phyloP scores from a whole-genome alignment of 768 basidiomycete species.

The Russula earlei region DNA sequence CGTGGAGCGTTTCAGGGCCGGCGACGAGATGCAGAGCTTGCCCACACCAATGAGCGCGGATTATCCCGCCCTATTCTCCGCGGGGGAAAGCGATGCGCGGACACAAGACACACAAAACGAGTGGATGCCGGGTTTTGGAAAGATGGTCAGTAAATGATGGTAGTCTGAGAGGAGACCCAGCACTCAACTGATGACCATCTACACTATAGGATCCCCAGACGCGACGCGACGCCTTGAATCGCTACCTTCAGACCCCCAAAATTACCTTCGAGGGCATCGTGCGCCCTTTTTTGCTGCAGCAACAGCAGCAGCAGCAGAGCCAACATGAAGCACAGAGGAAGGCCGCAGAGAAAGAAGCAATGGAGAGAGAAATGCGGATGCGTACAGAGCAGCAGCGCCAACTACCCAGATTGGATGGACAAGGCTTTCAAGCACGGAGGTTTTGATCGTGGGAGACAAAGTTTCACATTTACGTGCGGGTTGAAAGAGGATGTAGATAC shows the following conservation, averaged over 20 bases:
- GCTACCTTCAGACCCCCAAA: conserved; percentile 4
- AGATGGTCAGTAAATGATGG: conserved; percentile 4
- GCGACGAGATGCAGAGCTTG: conserved; percentile 1
- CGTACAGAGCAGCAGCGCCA: conserved; percentile 6
- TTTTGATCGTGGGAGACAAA: neutral
- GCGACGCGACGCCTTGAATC: conserved; percentile 8
- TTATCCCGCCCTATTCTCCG: neutral
- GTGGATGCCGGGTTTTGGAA: conserved; percentile 10
- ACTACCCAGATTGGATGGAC: conserved; percentile 1
- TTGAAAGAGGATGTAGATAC: too few species aligned
- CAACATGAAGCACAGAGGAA: conserved; percentile 3
- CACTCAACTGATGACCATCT: neutral
- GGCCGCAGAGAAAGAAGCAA: conserved; percentile 1
- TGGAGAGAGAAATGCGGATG: conserved; percentile 6
- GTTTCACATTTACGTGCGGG: too few species aligned
- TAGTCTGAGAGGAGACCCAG: too few species aligned
- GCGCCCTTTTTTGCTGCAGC: neutral
- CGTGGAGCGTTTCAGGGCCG: neutral
- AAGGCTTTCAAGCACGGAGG: conserved; percentile 6
- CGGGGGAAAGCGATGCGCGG: neutral
- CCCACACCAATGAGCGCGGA: neutral
- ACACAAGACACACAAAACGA: conserved; percentile 4
- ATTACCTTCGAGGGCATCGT: conserved; percentile 10
- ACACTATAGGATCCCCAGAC: conserved; percentile 3
- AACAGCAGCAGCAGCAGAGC: neutral